Evolutionary conservation across 148 eudicot genomes (phyloP), one percentile per base, ranked within the genome.

Genomic region (Rhododendron ovatum): DNA sequence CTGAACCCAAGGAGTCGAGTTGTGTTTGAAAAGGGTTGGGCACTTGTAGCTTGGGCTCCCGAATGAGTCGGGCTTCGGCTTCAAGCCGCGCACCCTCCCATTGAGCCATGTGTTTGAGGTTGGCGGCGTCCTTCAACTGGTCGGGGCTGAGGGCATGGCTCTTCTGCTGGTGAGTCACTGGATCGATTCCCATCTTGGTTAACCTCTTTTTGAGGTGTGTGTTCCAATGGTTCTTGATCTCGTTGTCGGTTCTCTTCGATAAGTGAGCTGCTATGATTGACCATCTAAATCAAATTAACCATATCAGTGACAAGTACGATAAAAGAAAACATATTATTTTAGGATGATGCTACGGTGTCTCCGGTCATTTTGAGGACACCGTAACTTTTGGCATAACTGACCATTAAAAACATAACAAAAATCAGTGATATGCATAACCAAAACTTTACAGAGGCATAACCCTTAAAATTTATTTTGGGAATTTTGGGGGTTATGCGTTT

Each of bases 81-180:
- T 91, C 88, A 5, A 91, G 89, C n/a, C 92, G 88, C 2, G 91
- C 88, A 2, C 82, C 84, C 83, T 91, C 92, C 92, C 92, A 91
- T 15, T 91, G 91, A 37, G 92, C 91, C 92, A 89, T 91, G 87
- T 91, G 92, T 83, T 86, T 86, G 7, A 91, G 86, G 80, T 89
- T 87, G 78, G 91, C 86, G 5, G 73, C 57, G 33, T 33, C 71
- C 74, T 85, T 85, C 14, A 41, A 2, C n/a, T 85, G 87, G 80
- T 80, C 80, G 0, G 85, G 83, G 37, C 80, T 55, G 18, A 85
- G 88, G 57, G 86, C 67, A 28, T 86, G 85, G 80, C 43, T 86
- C 74, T 87, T 87, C 11, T 86, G 92, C 86, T 91, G 89, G 57
- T 91, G 92, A 22, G 91, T 91, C 15, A 81, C 35, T 4, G 92